phyloP scores from a whole-genome alignment of 352 stramenopile species.

The Globisporangium apiculatum region DNA sequence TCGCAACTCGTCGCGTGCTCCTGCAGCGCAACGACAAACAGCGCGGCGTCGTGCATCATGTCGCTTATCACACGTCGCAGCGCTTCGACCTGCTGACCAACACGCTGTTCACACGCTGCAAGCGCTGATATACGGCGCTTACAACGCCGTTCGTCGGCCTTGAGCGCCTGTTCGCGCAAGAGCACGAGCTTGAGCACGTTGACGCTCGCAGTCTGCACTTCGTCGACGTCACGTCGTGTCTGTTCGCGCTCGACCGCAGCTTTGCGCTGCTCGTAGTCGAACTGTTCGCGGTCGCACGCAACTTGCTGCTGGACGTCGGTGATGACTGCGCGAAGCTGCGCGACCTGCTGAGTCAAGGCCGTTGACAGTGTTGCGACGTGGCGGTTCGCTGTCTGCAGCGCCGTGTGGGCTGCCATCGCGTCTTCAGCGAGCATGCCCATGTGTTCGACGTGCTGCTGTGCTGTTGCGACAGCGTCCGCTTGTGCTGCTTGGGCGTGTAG shows the following conservation, averaged over 20 bases:
- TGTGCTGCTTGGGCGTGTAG: constrained; percentile 33
- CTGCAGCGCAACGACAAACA: constrained; percentile 41
- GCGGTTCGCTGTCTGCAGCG: background rate
- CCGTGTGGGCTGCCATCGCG: background rate
- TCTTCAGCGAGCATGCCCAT: constrained; percentile 48
- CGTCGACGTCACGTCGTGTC: constrained; percentile 39
- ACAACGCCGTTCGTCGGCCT: constrained; percentile 33
- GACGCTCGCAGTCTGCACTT: constrained; percentile 49
- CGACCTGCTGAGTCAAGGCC: constrained; percentile 39
- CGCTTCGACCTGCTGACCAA: constrained; percentile 7
- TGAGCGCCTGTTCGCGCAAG: constrained; percentile 58
- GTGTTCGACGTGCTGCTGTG: constrained; percentile 19
- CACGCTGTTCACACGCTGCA: constrained; percentile 15
- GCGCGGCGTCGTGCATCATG: constrained; percentile 39
- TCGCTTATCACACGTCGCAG: constrained; percentile 21
- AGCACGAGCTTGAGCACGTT: constrained; percentile 65
- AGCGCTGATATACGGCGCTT: constrained; percentile 13
- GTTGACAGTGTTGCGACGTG: constrained; percentile 2
- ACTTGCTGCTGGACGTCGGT: constrained; percentile 48
- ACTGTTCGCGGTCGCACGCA: constrained; percentile 55
- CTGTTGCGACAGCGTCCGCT: constrained; percentile 20
- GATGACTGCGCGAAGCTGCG: constrained; percentile 37
- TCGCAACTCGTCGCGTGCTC: constrained; percentile 20
- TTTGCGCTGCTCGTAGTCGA: constrained; percentile 52
- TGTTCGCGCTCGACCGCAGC: constrained; percentile 49